Evolutionary conservation across 169 alveolate species (phyloP), one percentile per base, ranked within the genome.

Genomic region (Ichthyophthirius multifiliis): DNA sequence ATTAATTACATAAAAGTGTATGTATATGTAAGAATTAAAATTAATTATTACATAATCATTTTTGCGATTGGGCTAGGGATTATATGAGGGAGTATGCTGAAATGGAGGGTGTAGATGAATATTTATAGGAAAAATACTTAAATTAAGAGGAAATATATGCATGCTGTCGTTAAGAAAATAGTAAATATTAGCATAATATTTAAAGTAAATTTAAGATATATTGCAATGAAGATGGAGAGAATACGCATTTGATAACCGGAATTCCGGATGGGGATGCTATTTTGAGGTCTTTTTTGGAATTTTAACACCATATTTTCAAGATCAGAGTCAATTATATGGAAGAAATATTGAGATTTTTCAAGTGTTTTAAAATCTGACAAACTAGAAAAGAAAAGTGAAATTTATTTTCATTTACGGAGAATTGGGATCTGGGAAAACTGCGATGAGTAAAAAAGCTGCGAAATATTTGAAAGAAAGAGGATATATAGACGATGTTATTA

Each of bases 161-260:
- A 15, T 86, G 92, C 44, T 86, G 92, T 44, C 82, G 92, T 31
- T 45, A 65, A 18, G 80, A 83, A 65, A 76, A 75, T 18, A 73
- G 31, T 27, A 55, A 44, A 15, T 86, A 85, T 31, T n/a, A n/a
- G n/a, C 92, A 86, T 76, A 89, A 86, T 62, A 89, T 82, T 18
- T 63, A 83, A 6, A 48, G 46, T 20, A 86, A 86, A 41, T 82
- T 86, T 32, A 62, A 65, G 12, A 20, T 84, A 13, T 55, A 48
- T 41, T 73, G 83, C 2, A 16, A 71, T 6, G 77, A 67, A 18
- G 78, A 77, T 23, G 23, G 31, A 55, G 71, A 55, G 31, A 39
- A 55, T 55, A 5, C 13, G 13, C 23, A 55, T 12, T 27, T 55
- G 0, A 55, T 55, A 39, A 27, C 71, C 0, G 71, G 31, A 0